phyloP scores from a whole-genome alignment of 2,329 filamentous ascomycete species.

The Fonsecaea multimorphosa region DNA sequence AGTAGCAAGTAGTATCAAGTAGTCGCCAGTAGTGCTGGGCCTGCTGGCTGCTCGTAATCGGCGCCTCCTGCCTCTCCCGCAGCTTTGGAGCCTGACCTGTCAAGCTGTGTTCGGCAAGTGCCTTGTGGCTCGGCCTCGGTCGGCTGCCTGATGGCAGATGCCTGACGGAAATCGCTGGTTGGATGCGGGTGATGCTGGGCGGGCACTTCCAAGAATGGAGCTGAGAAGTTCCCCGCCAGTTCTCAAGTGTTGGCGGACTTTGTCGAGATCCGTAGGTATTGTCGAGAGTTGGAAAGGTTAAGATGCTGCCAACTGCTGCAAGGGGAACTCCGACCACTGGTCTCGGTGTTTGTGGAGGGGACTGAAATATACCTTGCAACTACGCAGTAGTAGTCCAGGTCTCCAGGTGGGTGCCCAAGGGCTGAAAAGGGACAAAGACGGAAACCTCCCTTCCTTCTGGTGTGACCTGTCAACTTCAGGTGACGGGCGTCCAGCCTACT shows the following conservation, averaged over 20 bases:
- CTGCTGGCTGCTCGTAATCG: constrained; percentile 5
- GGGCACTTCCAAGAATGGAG: neutral
- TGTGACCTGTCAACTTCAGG: constrained; percentile 25
- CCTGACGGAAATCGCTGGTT: constrained; percentile 11
- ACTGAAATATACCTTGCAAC: neutral
- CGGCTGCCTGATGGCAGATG: too few relatives aligned
- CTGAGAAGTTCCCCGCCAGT: neutral
- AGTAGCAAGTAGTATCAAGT: neutral
- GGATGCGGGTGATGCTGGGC: neutral
- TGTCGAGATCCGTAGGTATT: neutral
- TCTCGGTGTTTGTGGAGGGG: neutral
- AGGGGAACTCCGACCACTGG: constrained; percentile 5
- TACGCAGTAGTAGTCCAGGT: too few relatives aligned
- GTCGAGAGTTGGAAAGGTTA: neutral
- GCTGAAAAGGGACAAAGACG: constrained; percentile 10
- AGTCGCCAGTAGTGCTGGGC: neutral
- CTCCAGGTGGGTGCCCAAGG: neutral
- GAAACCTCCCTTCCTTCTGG: constrained; percentile 16
- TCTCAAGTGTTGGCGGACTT: neutral
- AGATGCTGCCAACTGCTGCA: constrained; percentile 10
- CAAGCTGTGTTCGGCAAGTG: constrained; percentile 11
- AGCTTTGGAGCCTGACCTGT: neutral
- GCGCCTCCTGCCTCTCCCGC: constrained; percentile 10
- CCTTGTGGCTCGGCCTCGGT: constrained; percentile 7
- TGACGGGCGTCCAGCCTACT: constrained; percentile 13